Evolutionary conservation across 257 asterid species (phyloP).

Genomic region (Solanum corneliomulleri): DNA sequence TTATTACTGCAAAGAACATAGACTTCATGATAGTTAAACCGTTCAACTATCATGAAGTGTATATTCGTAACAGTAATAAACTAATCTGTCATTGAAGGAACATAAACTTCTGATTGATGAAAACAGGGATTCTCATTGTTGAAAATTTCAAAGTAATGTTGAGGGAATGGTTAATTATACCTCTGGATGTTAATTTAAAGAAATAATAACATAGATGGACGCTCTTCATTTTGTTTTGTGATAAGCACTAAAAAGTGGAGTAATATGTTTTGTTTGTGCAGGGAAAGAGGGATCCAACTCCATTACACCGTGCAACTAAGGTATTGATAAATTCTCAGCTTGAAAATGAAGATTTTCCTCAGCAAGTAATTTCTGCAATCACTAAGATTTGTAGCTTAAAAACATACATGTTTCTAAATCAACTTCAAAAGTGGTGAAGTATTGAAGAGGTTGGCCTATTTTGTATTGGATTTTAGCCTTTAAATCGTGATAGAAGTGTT

Average conservation of each 20-base stretch:
- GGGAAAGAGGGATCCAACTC: slow-evolving; percentile 3
- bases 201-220: no score
- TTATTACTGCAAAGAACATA: neutral
- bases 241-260: neutral
- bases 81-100: no score
- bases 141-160: neutral
- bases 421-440: neutral
- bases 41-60: no score
- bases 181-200: no score
- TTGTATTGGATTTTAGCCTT: neutral
- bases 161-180: neutral
- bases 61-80: no score
- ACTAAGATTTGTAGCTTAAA: neutral
- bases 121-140: neutral
- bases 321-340: slow-evolving; percentile 5
- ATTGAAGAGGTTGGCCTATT: neutral
- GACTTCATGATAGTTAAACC: neutral
- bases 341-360: slow-evolving; percentile 9
- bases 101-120: no score
- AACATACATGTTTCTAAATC: neutral
- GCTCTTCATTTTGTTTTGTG: neutral
- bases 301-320: slow-evolving; percentile 4
- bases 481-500: neutral
- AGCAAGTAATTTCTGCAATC: neutral
- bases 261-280: neutral